Evolutionary conservation across 2,329 filamentous ascomycete species (phyloP), one percentile per base, ranked within the genome.

Genomic region (Thermomyces lanuginosus): DNA sequence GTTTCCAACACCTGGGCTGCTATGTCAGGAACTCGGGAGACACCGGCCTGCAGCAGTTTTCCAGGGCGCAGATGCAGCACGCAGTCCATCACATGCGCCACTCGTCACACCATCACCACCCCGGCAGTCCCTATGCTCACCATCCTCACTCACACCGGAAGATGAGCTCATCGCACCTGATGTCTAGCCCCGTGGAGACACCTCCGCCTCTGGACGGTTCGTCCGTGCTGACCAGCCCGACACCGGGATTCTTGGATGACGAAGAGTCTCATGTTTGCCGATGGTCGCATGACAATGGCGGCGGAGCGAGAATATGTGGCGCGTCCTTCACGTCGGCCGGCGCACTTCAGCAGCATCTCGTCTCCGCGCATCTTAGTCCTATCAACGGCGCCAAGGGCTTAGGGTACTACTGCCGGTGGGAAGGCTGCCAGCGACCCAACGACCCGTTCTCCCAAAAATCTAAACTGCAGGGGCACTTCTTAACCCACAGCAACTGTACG

Each of bases 371-470:
- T 30, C 52, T 55, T 38, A 42, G 41, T 6, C 51, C 49, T 2
- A 39, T 55, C 12, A 40, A 51, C 16, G 53, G 53, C 4, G 39
- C 40, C 9, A 51, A 49, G 35, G 53, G 54, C 1, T 46, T 44
- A n/a, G 54, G 54, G 2, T 57, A 56, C 36, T 58, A 58, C 26
- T 58, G 54, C 28, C 48, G 52, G 28, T 58, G 54, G 54, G 44
- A 53, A 31, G 52, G 52, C 5, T 58, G 54, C 10, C 47, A 52
- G 30, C 51, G 54, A 1, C 53, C 53, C 1, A 37, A 55, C 28
- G 53, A 57, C 26, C 53, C 54, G 2, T 58, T 58, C 28, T 58
- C 54, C 9, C 54, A 58, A 29, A 58, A 58, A 34, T 57, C 54
- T 3, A 58, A 58, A 29, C 42, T 58, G 6, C 54, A 58, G 27